Conservation (phyloP, 192 early-diverging fungal species). For the Helicostylum pulchrum region DNA sequence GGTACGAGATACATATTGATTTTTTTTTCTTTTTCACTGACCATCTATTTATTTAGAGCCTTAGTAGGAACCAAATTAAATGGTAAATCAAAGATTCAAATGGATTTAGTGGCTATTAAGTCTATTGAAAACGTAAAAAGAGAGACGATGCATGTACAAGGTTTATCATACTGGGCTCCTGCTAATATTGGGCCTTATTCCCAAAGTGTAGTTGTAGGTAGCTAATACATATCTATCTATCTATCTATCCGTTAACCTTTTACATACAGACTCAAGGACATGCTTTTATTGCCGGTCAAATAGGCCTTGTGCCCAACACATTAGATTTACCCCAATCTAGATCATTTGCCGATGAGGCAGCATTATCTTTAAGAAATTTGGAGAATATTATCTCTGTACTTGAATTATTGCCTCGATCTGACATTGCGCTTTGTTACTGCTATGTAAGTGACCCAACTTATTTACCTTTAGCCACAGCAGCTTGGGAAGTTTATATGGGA, state of each 20-base stretch:
- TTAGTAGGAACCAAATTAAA: constrained; percentile 53
- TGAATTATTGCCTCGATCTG: constrained; percentile 29
- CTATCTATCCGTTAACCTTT: not conserved
- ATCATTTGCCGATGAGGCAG: constrained; percentile 47
- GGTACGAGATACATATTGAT: constrained; percentile 35
- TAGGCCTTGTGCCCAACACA: constrained; percentile 66
- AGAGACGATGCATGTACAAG: constrained; percentile 75
- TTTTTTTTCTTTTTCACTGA: not conserved
- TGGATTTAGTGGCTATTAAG: constrained; percentile 58
- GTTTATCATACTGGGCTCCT: constrained; percentile 87
- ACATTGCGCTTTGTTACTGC: constrained; percentile 52
- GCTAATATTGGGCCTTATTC: constrained; percentile 88
- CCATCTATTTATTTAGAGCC: constrained; percentile 43
- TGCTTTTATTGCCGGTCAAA: constrained; percentile 75
- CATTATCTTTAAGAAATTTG: constrained; percentile 55
- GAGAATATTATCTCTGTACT: constrained; percentile 44
- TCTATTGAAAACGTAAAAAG: constrained; percentile 18
- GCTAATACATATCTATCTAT: not conserved
- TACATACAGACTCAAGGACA: constrained; percentile 48
- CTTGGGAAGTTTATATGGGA: constrained; percentile 35
- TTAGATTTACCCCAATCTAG: constrained; percentile 50
- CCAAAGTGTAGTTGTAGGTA: constrained; percentile 60
- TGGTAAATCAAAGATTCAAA: constrained; percentile 48
- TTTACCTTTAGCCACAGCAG: constrained; percentile 29
- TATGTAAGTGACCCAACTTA: constrained; percentile 46